These are phyloP conservation scores for Hyphopichia fennica DNA, from an alignment of 1,139 yeast species.

Conservation along the genomic window DNA sequence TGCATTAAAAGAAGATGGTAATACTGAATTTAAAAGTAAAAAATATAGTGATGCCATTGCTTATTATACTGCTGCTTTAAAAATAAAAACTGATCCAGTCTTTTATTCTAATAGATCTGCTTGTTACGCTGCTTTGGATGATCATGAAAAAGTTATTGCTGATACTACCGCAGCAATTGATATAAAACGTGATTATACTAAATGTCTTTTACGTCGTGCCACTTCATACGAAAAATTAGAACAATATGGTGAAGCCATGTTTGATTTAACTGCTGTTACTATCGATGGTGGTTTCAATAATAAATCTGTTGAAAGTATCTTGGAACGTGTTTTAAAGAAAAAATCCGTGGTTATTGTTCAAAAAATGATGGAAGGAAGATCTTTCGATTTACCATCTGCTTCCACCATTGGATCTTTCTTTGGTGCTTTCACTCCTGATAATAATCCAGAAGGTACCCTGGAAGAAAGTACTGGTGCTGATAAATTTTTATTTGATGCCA, in stretches of 20 bases:
- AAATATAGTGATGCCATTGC: conserved; percentile 71
- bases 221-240: conserved; percentile 84
- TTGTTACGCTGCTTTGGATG: conserved; percentile 80
- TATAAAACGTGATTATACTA: conserved; percentile 84
- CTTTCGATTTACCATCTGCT: conserved; percentile 74
- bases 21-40: conserved; percentile 70
- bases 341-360: conserved; percentile 70
- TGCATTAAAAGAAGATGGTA: conserved; percentile 88
- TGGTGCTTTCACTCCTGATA: conserved; percentile 61
- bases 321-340: conserved; percentile 84
- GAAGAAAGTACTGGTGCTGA: conserved; percentile 54
- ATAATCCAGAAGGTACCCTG: conserved; percentile 50
- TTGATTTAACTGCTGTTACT: conserved; percentile 85
- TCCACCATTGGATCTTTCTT: conserved; percentile 84
- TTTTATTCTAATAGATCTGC: conserved; percentile 95
- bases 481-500: conserved; percentile 65
- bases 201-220: conserved; percentile 78
- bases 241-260: conserved; percentile 79
- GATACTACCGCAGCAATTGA: conserved; percentile 86
- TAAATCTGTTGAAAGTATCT: conserved; percentile 72
- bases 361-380: conserved; percentile 52
- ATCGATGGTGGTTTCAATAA: conserved; percentile 77
- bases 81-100: conserved; percentile 76
- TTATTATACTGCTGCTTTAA: conserved; percentile 75
- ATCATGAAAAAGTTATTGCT: conserved; percentile 79